These are phyloP conservation scores for Clathrospora elynae DNA, from an alignment of 2,329 filamentous ascomycete genomes.

Conservation along the genomic window DNA sequence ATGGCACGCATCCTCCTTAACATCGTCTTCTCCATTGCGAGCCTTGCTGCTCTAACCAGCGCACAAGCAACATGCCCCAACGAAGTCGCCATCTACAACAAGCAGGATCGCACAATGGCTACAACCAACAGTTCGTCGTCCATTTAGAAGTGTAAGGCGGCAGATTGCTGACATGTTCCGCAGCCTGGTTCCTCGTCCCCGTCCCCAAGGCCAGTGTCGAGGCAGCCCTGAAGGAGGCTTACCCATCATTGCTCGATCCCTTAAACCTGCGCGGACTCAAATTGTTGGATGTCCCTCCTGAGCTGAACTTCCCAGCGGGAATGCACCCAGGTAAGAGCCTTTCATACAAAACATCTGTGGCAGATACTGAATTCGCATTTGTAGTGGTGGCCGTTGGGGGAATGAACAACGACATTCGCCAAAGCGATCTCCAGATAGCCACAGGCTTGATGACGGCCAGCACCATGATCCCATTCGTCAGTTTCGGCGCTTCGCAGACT, in stretches of 20 bases:
- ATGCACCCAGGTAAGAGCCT: too few species aligned
- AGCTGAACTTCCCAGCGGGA: constrained; percentile 2
- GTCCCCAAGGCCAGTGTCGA: constrained; percentile 10
- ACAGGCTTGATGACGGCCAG: constrained; percentile 5
- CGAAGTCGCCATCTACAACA: constrained; percentile 13
- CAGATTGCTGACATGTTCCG: not conserved
- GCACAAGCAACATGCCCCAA: constrained; percentile 11
- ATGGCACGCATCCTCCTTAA: constrained; percentile 8
- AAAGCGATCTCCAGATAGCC: constrained; percentile 9
- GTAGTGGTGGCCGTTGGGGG: constrained; percentile 8
- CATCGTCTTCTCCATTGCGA: constrained; percentile 4
- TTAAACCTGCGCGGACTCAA: constrained; percentile 7
- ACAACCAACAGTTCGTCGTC: constrained; percentile 8
- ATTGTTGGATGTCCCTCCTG: constrained; percentile 2
- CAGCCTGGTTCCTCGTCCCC: constrained; percentile 14
- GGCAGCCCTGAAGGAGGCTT: constrained; percentile 11
- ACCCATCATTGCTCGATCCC: constrained; percentile 2
- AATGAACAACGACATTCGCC: constrained; percentile 9
- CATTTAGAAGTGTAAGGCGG: not conserved
- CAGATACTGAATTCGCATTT: too few species aligned
- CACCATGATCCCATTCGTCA: constrained; percentile 11
- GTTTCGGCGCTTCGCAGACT: constrained; percentile 3
- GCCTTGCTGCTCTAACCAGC: constrained; percentile 5
- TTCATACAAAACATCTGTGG: too few species aligned
- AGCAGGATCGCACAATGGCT: constrained; percentile 15